Conservation (phyloP, 257 asterid genomes). For the Scutellaria minor region DNA sequence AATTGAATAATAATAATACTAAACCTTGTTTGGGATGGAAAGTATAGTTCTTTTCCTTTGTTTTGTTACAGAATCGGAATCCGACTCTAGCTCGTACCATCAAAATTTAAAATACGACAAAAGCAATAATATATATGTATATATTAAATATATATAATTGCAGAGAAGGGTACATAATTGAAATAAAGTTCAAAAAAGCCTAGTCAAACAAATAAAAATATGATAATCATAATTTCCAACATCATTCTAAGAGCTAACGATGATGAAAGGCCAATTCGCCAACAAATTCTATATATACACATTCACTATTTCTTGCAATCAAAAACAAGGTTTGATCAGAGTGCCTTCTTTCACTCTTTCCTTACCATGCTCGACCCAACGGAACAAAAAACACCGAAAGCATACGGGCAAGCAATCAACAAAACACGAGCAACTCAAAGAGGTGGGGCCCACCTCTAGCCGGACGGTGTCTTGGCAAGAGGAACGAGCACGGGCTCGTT, state of each 20-base stretch:
- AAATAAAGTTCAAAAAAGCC: slow-evolving; percentile 33
- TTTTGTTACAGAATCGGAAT: not conserved
- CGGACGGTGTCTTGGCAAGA: slow-evolving; percentile 37
- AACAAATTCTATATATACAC: slow-evolving; percentile 49
- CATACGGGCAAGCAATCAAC: not conserved
- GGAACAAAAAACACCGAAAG: slow-evolving; percentile 3
- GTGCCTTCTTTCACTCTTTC: not conserved
- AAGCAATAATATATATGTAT: no score
- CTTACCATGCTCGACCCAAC: slow-evolving; percentile 5
- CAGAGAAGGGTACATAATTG: slow-evolving; percentile 29
- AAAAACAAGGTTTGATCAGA: slow-evolving; percentile 25
- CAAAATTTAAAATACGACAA: no score
- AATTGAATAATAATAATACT: no score
- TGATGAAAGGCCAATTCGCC: slow-evolving; percentile 37
- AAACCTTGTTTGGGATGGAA: slow-evolving; percentile 9
- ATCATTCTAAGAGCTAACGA: slow-evolving; percentile 38
- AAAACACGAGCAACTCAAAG: slow-evolving; percentile 15
- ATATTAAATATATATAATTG: not conserved
- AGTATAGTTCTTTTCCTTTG: not conserved
- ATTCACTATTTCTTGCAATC: slow-evolving; percentile 36
- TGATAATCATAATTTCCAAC: slow-evolving; percentile 30
- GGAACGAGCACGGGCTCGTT: slow-evolving; percentile 64
- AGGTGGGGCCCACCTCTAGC: slow-evolving; percentile 32
- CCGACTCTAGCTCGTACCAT: no score
- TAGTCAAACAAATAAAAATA: slow-evolving; percentile 27